Evolutionary conservation across 2,329 filamentous ascomycete species (phyloP).

Genomic region (Stagonosporopsis rhizophila): DNA sequence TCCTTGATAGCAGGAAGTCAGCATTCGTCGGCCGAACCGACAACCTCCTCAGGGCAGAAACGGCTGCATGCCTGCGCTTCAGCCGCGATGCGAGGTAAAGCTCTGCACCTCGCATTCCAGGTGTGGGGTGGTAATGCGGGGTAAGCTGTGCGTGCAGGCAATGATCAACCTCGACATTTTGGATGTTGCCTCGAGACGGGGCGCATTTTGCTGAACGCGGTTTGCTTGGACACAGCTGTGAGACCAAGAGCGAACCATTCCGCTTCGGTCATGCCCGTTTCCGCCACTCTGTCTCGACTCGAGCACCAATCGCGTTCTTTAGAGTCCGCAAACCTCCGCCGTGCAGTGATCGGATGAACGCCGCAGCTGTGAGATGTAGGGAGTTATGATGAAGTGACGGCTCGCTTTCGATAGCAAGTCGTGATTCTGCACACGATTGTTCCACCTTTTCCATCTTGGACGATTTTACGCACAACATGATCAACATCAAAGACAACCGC

Average conservation of each 20-base stretch:
- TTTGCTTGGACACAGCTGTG: not conserved
- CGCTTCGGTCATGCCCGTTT: not conserved
- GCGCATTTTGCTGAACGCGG: conserved; percentile 1
- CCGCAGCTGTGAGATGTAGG: conserved; percentile 8
- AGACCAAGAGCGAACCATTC: not conserved
- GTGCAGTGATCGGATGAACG: conserved; percentile 3
- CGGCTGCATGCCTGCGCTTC: not conserved
- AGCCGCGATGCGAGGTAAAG: conserved; percentile 10
- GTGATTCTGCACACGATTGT: not conserved
- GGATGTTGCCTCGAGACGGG: conserved; percentile 33
- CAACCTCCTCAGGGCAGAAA: not conserved
- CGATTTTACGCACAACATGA: conserved; percentile 14
- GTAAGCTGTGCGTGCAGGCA: not conserved
- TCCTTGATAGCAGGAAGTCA: not conserved
- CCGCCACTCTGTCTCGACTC: conserved; percentile 5
- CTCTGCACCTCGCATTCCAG: not conserved
- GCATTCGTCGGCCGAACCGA: not conserved
- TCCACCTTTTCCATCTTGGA: not conserved
- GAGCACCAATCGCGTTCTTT: conserved; percentile 11
- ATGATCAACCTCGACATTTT: not conserved
- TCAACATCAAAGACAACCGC: conserved; percentile 31
- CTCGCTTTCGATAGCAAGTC: not conserved
- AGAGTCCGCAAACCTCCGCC: conserved; percentile 13
- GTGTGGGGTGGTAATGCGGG: conserved; percentile 7
- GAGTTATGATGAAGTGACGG: not conserved